phyloP scores from a whole-genome alignment of 164 flowering plant species.

The Protea cynaroides region DNA sequence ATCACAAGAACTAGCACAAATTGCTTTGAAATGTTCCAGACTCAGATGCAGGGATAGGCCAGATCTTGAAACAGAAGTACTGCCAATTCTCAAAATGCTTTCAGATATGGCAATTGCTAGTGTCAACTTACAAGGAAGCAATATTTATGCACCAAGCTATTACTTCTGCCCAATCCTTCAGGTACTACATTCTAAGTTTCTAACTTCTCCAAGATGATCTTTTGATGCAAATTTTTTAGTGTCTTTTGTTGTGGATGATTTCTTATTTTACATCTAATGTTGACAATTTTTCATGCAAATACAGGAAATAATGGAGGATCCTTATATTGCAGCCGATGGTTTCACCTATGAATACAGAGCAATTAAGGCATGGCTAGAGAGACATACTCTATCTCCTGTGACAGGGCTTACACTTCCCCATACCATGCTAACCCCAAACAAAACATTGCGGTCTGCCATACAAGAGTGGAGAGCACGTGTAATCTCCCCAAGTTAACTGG shows the following conservation, averaged over 20 bases:
- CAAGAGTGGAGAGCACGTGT: constrained; percentile 47
- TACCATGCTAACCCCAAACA: constrained; percentile 44
- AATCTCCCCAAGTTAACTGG: constrained; percentile 1
- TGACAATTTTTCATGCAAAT: not conserved
- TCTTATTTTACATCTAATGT: not conserved
- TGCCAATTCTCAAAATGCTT: constrained; percentile 62
- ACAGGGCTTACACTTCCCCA: constrained; percentile 48
- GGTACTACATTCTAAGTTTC: constrained; percentile 44
- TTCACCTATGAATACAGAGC: constrained; percentile 72
- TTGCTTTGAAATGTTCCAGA: constrained; percentile 56
- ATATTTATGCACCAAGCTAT: constrained; percentile 47
- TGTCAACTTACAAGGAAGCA: constrained; percentile 22
- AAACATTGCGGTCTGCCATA: constrained; percentile 55
- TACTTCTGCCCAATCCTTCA: constrained; percentile 82
- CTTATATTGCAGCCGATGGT: constrained; percentile 76
- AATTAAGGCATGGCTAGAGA: constrained; percentile 69
- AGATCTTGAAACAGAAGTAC: constrained; percentile 64
- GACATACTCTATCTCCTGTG: constrained; percentile 53
- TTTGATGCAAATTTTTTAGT: not conserved
- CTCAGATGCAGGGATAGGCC: constrained; percentile 86
- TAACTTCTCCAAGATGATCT: no score
- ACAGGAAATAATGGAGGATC: constrained; percentile 79
- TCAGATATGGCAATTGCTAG: constrained; percentile 38
- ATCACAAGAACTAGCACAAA: constrained; percentile 46
- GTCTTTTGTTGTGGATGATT: not conserved